Base-by-base conservation (phyloP, 805 yeast species). In the Cyberlindnera meyerae region DNA sequence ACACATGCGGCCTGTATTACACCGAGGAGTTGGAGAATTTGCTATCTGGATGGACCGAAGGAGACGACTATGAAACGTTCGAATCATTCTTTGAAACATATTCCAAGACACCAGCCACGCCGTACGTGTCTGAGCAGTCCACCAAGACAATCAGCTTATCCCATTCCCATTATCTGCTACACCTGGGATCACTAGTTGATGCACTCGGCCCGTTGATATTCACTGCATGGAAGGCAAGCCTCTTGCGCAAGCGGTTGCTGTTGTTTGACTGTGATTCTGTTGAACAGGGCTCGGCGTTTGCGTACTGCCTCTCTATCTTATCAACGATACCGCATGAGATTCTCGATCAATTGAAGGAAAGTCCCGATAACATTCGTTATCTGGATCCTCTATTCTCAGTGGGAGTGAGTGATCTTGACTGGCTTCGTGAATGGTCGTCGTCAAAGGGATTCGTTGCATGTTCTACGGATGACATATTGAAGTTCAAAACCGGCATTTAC, bases 181-280 rank as follows among this genome's bases (percentile, higher is more conserved):
- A 62, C n/a, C 56, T 77, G 14, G 65, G 73, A 1, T 55, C 62
- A 11, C 58, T 78, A 26, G 49, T 82, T 30, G 64, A 70, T 20
- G 51, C 56, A 2, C 59, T 78, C 34, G 89, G 94, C 0, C 89
- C 93, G 1, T 60, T 79, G 33, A 62, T 78, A 3, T 82, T 80
- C 51, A 71, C 66, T 27, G 54, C 80, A 5, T 84, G 81, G 77
- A 82, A 78, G 57, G 65, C 75, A 24, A 71, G 78, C 3, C 57
- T 84, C 27, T 51, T 80, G 24, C 61, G 93, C 14, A 70, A 75
- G 40, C 61, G 75, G 25, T 66, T 84, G 5, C 43, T 84, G 3
- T 42, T 81, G 1, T 66, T 68, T 49, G 55, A 65, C 48, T 40
- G 60, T 33, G 41, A 48, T 38, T 33, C 63, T 15, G 55, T 70